These are phyloP conservation scores for Papiliotrema nemorosa DNA, from an alignment of 1,284 basidiomycete species.

Conservation along the genomic window DNA sequence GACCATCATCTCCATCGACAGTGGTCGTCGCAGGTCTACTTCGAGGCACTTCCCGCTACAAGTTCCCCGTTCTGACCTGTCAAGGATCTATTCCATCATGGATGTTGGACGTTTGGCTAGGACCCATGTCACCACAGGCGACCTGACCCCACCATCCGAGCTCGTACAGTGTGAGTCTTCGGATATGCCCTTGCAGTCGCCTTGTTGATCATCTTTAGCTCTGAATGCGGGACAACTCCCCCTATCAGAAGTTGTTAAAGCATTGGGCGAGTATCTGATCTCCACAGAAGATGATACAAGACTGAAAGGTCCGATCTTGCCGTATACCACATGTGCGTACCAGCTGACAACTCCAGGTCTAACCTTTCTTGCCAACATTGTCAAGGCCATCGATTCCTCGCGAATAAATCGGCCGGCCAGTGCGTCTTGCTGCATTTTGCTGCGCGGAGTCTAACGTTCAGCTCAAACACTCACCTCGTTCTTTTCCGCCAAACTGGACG, in stretches of 20 bases:
- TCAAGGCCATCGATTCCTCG: constrained; percentile 60
- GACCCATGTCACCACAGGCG: constrained; percentile 44
- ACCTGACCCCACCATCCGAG: constrained; percentile 35
- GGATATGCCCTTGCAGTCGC: not conserved
- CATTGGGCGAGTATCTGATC: constrained; percentile 79
- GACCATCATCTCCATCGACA: no score
- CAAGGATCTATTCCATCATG: no score
- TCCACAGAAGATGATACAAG: constrained; percentile 75
- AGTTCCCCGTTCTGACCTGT: no score
- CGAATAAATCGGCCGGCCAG: constrained; percentile 78
- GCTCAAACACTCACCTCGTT: constrained; percentile 78
- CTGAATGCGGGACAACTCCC: constrained; percentile 60
- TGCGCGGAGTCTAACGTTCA: constrained; percentile 39
- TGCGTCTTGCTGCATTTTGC: constrained; percentile 37
- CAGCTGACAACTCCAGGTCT: constrained; percentile 21
- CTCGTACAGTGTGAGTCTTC: constrained; percentile 34
- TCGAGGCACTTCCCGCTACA: no score
- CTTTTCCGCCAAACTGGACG: constrained; percentile 80
- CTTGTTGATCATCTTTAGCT: constrained; percentile 51
- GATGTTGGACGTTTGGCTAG: constrained; percentile 41
- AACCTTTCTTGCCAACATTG: constrained; percentile 54
- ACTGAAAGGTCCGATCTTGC: constrained; percentile 60
- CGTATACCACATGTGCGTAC: no score
- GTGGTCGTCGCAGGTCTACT: no score
- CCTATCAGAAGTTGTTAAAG: constrained; percentile 80